Conservation (phyloP, 2,329 filamentous ascomycete genomes). For the Alternaria triticimaculans region DNA sequence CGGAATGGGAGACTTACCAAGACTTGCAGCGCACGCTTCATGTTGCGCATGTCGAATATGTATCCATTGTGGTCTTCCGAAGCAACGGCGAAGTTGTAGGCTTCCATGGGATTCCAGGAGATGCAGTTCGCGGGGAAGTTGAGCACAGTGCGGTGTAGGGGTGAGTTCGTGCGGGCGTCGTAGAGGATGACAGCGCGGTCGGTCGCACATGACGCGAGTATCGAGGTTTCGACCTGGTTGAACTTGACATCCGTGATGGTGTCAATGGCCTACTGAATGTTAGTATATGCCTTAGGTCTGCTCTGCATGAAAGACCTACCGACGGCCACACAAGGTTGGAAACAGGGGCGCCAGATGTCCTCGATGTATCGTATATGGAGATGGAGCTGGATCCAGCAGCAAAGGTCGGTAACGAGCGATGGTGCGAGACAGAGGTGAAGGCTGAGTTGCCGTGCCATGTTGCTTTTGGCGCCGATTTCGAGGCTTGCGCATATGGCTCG, state of each 20-base stretch:
- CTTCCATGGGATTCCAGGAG: constrained; percentile 94
- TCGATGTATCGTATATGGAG: constrained; percentile 85
- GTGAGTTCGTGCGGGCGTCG: constrained; percentile 85
- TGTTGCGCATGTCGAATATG: constrained; percentile 93
- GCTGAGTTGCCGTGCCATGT: constrained; percentile 85
- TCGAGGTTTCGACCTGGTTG: constrained; percentile 92
- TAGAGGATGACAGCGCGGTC: constrained; percentile 90
- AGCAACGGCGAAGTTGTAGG: constrained; percentile 91
- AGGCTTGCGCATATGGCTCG: constrained; percentile 80
- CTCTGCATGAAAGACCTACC: background rate
- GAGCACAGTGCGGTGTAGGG: constrained; percentile 80
- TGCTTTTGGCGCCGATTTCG: constrained; percentile 73
- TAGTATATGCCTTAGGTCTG: background rate
- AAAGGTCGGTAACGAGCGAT: constrained; percentile 79
- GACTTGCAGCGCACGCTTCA: constrained; percentile 85
- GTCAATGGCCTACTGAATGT: constrained; percentile 61
- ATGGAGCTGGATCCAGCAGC: constrained; percentile 80
- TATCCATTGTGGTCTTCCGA: constrained; percentile 95
- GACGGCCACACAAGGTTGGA: constrained; percentile 89
- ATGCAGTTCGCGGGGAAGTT: constrained; percentile 94
- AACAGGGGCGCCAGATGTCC: constrained; percentile 76
- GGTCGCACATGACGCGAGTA: constrained; percentile 82
- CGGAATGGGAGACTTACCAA: constrained; percentile 48
- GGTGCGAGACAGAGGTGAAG: constrained; percentile 84
- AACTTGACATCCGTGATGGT: constrained; percentile 89